Evolutionary conservation across 345 rosid species (phyloP), one percentile per base, ranked within the genome.

Genomic region (Salix udensis): DNA sequence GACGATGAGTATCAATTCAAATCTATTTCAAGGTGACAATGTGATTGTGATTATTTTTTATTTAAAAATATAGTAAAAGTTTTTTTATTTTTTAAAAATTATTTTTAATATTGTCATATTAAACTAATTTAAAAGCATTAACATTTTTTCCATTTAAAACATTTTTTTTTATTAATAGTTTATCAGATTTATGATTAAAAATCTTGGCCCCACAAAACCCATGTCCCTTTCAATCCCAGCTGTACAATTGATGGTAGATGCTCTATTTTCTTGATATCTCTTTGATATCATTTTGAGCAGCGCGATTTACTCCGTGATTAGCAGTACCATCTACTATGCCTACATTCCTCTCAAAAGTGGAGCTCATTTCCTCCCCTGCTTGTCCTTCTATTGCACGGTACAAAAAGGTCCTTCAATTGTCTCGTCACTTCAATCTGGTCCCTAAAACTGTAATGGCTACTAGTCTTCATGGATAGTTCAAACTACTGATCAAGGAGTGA

Each of bases 231-330:
- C 82, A 40, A 48, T 34, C 62, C 58, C 73, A 67, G 82, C 82
- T 75, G 88, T 75, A 13, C 12, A 62, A 79, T 80, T 69, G 71
- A 40, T 42, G 68, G 67, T n/a, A 78, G 70, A 46, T 30, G 5
- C 13, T 61, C 19, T 16, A 2, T 15, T 16, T 55, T 61, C 68
- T 42, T 34, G 16, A 21, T 40, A 46, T 18, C 15, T n/a, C 61
- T 19, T 53, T 18, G 24, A 12, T n/a, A 34, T 72, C 64, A 58
- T 80, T 40, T 9, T 53, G 19, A 24, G 78, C 74, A 19, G 83
- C 86, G 82, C 85, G 74, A 82, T 67, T 86, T 12, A 36, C 86
- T 84, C 83, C 84, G 81, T 71, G 80, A 86, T 80, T 78, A 10
- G 44, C n/a, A 24, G 3, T 13, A 40, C 73, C 71, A 24, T 23